Conservation (phyloP, 2,329 filamentous ascomycete genomes). For the Fusarium falciforme region DNA sequence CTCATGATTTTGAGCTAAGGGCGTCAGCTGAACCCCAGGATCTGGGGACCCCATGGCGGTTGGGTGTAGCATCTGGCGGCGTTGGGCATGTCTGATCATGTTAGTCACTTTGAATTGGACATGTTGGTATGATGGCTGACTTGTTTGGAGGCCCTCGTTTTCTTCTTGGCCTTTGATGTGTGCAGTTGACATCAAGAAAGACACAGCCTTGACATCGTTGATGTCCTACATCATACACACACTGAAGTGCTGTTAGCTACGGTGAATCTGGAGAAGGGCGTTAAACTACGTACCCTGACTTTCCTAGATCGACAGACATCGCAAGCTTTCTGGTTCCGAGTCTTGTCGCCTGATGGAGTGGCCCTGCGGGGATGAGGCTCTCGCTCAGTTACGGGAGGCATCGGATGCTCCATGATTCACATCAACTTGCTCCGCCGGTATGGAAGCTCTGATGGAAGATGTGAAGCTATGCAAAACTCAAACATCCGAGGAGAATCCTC, state of each 20-base stretch:
- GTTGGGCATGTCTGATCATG: conserved; percentile 20
- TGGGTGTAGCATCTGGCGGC: not conserved
- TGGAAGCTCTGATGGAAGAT: not conserved
- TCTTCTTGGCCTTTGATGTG: conserved; percentile 31
- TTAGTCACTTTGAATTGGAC: not conserved
- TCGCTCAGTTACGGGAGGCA: not conserved
- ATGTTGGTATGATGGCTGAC: not conserved
- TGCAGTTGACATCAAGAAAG: conserved; percentile 33
- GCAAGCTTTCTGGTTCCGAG: conserved; percentile 38
- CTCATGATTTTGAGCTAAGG: conserved; percentile 1
- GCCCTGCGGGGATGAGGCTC: not conserved
- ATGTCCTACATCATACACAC: conserved; percentile 19
- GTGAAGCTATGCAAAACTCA: not conserved
- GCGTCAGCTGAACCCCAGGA: not conserved
- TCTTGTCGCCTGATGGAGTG: not conserved
- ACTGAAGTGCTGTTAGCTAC: conserved; percentile 18
- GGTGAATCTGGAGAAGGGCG: not conserved
- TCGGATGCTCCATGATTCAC: not conserved
- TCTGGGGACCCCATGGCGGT: not conserved
- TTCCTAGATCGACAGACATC: conserved; percentile 41
- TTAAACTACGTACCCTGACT: conserved; percentile 26
- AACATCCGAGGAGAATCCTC: conserved; percentile 38
- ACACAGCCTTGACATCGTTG: conserved; percentile 32
- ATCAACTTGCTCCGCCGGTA: not conserved
- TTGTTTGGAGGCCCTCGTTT: conserved; percentile 41